Base-by-base conservation (phyloP, 2,329 filamentous ascomycete genomes). In the Chrysosporium queenslandicum region DNA sequence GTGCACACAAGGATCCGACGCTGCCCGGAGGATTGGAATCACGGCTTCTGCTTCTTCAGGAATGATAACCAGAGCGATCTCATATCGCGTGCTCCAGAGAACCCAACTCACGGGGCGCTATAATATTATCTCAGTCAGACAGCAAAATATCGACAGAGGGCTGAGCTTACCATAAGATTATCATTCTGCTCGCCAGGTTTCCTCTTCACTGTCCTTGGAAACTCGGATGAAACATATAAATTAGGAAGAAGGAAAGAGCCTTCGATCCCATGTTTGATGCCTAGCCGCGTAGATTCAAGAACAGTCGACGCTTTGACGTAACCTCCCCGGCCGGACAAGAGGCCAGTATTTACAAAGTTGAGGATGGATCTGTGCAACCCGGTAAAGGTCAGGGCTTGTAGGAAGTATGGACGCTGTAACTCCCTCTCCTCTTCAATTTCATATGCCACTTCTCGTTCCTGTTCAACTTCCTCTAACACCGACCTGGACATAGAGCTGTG, bases 1-100 rank as follows among this genome's bases (percentile, higher is more conserved):
- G 52, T 77, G 70, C 0, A 73, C 70, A 0, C 30, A 14, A 4
- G 42, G 21, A 18, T 16, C 4, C 9, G 3, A 7, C 0, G 39
- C n/a, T 0, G 32, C 20, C 5, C 63, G 64, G 34, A 83, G 56
- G 0, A 71, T 55, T 0, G 71, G 70, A 3, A 85, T 69, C 0
- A 85, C 56, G 0, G 58, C 45, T 52, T 86, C 78, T 0, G 75
- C 79, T 61, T 86, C 83, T 58, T 86, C 81, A 0, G 81, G 77
- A 29, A 78, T 79, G 1, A 86, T 60, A 1, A 86, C 62, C 0
- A 86, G 55, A 0, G 74, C 82, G 0, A 68, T 74, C 5, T 77
- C 59, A 0, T 67, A 66, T 0, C 57, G n/a, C 0, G 58, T 57
- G 53, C 74, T 78, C 74, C 76, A 83, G 0, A 86, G 63, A 2